Conservation (phyloP, 352 stramenopile genomes). For the Halophytophthora polymorphica region DNA sequence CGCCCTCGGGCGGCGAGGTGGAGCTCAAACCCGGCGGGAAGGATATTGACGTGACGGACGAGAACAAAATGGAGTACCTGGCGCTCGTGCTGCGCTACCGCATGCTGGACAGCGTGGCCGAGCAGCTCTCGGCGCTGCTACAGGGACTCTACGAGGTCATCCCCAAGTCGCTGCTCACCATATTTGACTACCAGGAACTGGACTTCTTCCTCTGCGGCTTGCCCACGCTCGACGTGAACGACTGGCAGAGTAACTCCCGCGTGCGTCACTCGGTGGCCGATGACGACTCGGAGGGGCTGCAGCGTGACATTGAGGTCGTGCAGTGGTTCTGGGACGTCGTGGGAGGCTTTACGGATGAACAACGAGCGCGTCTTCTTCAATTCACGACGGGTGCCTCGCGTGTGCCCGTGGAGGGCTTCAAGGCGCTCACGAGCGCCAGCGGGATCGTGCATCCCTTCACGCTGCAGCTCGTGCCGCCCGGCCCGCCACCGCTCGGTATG, state of each 20-base stretch:
- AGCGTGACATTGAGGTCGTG: constrained; percentile 64
- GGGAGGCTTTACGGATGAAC: constrained; percentile 81
- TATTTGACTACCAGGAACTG: constrained; percentile 95
- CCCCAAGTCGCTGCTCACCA: constrained; percentile 79
- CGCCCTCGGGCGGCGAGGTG: constrained; percentile 56
- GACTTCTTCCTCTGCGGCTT: constrained; percentile 92
- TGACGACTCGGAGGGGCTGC: constrained; percentile 44
- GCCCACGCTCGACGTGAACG: constrained; percentile 77
- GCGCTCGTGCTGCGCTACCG: constrained; percentile 91
- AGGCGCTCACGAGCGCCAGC: constrained; percentile 72
- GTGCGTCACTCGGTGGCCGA: constrained; percentile 43
- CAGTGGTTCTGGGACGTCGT: constrained; percentile 92
- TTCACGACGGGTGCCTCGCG: constrained; percentile 97
- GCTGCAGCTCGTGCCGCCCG: constrained; percentile 59
- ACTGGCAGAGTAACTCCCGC: constrained; percentile 84
- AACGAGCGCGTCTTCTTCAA: constrained; percentile 95
- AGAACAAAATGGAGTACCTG: constrained; percentile 96
- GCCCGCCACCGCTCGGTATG: constrained; percentile 45
- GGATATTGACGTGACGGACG: constrained; percentile 91
- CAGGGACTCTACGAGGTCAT: constrained; percentile 93
- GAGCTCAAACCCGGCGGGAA: constrained; percentile 91
- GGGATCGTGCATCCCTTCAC: constrained; percentile 82
- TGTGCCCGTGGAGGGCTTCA: constrained; percentile 87
- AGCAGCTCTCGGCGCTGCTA: constrained; percentile 90
- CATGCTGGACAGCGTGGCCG: constrained; percentile 88